phyloP scores from a whole-genome alignment of 768 basidiomycete genomes.

The Dentipellis fragilis region DNA sequence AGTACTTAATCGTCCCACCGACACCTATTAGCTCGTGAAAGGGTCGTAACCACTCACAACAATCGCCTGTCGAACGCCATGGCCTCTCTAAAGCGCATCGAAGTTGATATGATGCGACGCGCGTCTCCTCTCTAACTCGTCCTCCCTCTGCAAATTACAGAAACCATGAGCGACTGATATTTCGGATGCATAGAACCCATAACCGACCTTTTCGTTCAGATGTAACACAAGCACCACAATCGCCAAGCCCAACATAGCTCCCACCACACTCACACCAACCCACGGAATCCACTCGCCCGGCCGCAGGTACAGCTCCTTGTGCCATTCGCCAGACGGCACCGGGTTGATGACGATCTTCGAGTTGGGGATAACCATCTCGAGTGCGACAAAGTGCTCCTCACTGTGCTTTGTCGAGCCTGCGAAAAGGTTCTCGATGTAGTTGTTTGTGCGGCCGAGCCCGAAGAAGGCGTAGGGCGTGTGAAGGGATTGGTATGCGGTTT shows the following conservation, averaged over 20 bases:
- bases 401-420: constrained; percentile 82
- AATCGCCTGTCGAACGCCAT: neutral
- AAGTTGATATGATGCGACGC: constrained; percentile 97
- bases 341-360: constrained; percentile 95
- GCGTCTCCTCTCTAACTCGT: constrained; percentile 81
- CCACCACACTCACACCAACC: constrained; percentile 85
- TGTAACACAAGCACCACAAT: constrained; percentile 81
- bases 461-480: constrained; percentile 92
- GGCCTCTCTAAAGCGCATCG: constrained; percentile 62
- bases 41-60: too few species aligned
- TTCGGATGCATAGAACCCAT: neutral
- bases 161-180: constrained; percentile 4
- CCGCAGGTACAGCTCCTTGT: constrained; percentile 77
- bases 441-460: constrained; percentile 94
- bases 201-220: constrained; percentile 81
- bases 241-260: constrained; percentile 62
- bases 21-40: too few species aligned
- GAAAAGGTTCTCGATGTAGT: constrained; percentile 98
- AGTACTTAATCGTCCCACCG: too few species aligned
- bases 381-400: constrained; percentile 69
- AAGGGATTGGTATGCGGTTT: constrained; percentile 85
- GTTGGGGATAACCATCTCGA: constrained; percentile 97
- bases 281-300: constrained; percentile 97
- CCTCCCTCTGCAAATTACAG: constrained; percentile 58
- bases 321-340: constrained; percentile 51